These are phyloP conservation scores for Fusarium kyushuense DNA, from an alignment of 2,329 filamentous ascomycete genomes.

Conservation along the genomic window DNA sequence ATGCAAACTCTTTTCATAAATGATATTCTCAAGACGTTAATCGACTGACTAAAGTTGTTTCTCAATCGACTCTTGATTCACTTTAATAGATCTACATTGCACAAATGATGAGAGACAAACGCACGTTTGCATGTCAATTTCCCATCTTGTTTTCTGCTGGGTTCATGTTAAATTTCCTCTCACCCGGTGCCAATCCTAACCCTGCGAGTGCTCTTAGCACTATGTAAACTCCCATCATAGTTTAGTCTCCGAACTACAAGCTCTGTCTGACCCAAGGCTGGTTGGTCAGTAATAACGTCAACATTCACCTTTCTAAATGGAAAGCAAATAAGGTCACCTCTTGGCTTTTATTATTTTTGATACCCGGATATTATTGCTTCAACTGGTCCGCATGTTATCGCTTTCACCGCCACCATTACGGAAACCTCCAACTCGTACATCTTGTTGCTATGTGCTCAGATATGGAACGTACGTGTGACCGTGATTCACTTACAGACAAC, in stretches of 20 bases:
- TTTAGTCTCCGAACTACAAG: constrained; percentile 35
- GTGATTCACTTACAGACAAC: constrained; percentile 8
- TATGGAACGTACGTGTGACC: constrained; percentile 1
- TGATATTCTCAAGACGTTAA: neutral
- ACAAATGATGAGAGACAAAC: constrained; percentile 30
- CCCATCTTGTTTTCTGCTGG: constrained; percentile 22
- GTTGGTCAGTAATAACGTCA: constrained; percentile 3
- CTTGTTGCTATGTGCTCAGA: neutral
- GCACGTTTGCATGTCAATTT: constrained; percentile 25
- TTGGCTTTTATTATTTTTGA: constrained; percentile 1
- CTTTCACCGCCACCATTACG: neutral
- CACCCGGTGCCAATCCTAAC: constrained; percentile 23
- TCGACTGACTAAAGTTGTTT: neutral
- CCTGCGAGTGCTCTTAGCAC: no score
- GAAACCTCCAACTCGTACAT: neutral
- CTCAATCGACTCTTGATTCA: neutral
- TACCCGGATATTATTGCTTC: neutral
- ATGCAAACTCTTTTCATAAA: neutral
- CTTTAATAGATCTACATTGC: constrained; percentile 22
- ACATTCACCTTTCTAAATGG: constrained; percentile 25
- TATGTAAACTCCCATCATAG: neutral
- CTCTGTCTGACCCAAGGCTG: constrained; percentile 19
- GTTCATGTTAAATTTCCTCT: constrained; percentile 19
- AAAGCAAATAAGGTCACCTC: constrained; percentile 40
- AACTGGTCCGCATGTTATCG: neutral